Base-by-base conservation (phyloP, 495 filamentous ascomycete species). In the Lasiosphaeris hirsuta region DNA sequence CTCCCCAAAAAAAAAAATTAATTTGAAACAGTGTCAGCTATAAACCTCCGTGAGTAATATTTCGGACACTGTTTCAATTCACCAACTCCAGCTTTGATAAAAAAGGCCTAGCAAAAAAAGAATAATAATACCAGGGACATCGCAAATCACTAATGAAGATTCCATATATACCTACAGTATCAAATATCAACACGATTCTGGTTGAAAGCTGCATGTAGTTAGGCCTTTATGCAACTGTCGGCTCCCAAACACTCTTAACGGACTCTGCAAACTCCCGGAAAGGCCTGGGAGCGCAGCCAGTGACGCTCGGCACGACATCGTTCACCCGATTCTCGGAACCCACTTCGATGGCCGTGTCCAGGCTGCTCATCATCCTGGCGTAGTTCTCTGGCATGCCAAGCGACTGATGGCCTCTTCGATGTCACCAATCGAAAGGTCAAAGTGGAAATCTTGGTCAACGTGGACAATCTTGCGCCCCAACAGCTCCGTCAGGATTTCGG, bases 391-490 rank as follows among this genome's bases (percentile, higher is more conserved):
- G 64, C 41, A 76, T 54, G 14, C 76, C 76, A 30, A 58, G 46
- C 2, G 36, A 8, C 42, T 48, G 18, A 17, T 65, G 58, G 1
- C 59, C 57, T 63, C 51, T 19, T 64, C 64, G 1, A 72, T 49
- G 38, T 75, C 70, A 0, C 58, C 56, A 19, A 65, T 63, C 8
- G 56, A 62, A n/a, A 81, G 51, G 47, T 77, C 74, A 15, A 74
- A 65, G 57, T 82, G 76, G 10, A 69, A n/a, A n/a, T n/a, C n/a
- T n/a, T n/a, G n/a, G n/a, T n/a, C 74, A 15, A 74, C 66, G 57
- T 82, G 76, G 10, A 69, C 69, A 42, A 83, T 73, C 40, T 63
- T 66, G 37, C 73, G 63, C 2, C 65, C 65, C 6, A 80, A 60
- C 11, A 71, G 62, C 0, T 70, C 59, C n/a, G 60, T 70, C 7